phyloP scores from a whole-genome alignment of 1,284 basidiomycete species.

The Trichosporon faecale region DNA sequence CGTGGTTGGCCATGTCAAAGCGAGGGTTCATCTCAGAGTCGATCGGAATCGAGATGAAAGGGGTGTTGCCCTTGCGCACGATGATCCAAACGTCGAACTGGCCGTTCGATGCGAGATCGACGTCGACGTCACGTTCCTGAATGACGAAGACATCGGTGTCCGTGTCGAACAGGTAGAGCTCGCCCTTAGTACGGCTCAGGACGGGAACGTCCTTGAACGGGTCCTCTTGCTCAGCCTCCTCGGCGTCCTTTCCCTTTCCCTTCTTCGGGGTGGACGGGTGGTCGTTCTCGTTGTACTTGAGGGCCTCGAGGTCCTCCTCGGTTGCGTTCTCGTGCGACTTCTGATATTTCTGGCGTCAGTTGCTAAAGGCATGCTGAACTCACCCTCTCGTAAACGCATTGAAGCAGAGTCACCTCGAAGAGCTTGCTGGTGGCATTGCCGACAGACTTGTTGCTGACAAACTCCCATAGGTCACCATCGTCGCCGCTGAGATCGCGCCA shows the following conservation, averaged over 20 bases:
- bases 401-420: constrained; percentile 89
- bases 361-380: constrained; percentile 17
- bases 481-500: constrained; percentile 76
- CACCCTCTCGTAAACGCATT: constrained; percentile 79
- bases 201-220: constrained; percentile 51
- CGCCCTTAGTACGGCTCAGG: constrained; percentile 50
- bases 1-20: constrained; percentile 53
- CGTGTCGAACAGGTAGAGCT: constrained; percentile 68
- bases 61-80: constrained; percentile 43
- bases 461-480: constrained; percentile 52
- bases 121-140: constrained; percentile 66
- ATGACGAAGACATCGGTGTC: constrained; percentile 67
- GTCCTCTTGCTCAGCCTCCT: constrained; percentile 28
- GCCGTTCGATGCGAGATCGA: constrained; percentile 63
- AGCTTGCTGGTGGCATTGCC: constrained; percentile 78
- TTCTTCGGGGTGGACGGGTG: constrained; percentile 13
- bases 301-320: constrained; percentile 68
- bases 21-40: constrained; percentile 61
- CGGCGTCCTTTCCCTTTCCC: not conserved
- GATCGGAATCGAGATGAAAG: constrained; percentile 52
- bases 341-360: constrained; percentile 64
- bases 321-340: constrained; percentile 65
- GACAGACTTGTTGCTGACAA: constrained; percentile 55
- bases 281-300: constrained; percentile 56
- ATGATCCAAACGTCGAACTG: constrained; percentile 54